phyloP scores from a whole-genome alignment of 352 stramenopile species.

The Pythium coloratum region DNA sequence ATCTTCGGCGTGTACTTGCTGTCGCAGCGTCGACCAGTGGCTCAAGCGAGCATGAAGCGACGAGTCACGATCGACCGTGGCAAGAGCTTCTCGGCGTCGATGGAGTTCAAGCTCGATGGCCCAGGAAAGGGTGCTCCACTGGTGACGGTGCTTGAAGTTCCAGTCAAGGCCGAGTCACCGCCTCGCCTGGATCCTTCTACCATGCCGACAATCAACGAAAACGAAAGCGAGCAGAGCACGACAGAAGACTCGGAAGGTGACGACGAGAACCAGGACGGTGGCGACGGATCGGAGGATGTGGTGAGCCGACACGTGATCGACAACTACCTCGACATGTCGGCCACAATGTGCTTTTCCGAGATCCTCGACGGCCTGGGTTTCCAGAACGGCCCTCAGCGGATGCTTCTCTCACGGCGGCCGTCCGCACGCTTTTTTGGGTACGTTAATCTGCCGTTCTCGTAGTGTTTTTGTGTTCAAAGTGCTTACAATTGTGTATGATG shows the following conservation, averaged over 20 bases:
- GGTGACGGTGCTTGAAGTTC: conserved; percentile 27
- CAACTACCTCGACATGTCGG: conserved; percentile 86
- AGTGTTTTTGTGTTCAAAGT: neutral
- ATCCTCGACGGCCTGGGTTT: conserved; percentile 65
- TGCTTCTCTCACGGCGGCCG: conserved; percentile 53
- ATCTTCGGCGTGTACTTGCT: conserved; percentile 86
- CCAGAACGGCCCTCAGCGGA: conserved; percentile 44
- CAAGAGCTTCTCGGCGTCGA: conserved; percentile 57
- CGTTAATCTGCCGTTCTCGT: neutral
- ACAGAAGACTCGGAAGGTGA: conserved; percentile 43
- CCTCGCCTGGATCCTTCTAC: conserved; percentile 4
- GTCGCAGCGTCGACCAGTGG: conserved; percentile 60
- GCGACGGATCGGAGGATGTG: conserved; percentile 34
- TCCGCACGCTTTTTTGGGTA: conserved; percentile 42
- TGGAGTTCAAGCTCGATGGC: conserved; percentile 35
- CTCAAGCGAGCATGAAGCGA: conserved; percentile 46
- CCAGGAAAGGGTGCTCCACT: conserved; percentile 20
- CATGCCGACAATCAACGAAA: conserved; percentile 40
- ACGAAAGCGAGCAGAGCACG: conserved; percentile 40
- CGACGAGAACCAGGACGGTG: conserved; percentile 27
- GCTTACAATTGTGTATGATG: neutral
- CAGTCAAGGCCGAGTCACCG: conserved; percentile 19
- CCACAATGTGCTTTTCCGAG: conserved; percentile 68
- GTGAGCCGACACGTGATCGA: conserved; percentile 80
- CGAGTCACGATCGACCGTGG: conserved; percentile 55